Evolutionary conservation across 208 protist species (phyloP).

Genomic region (Porcisia hertigi): DNA sequence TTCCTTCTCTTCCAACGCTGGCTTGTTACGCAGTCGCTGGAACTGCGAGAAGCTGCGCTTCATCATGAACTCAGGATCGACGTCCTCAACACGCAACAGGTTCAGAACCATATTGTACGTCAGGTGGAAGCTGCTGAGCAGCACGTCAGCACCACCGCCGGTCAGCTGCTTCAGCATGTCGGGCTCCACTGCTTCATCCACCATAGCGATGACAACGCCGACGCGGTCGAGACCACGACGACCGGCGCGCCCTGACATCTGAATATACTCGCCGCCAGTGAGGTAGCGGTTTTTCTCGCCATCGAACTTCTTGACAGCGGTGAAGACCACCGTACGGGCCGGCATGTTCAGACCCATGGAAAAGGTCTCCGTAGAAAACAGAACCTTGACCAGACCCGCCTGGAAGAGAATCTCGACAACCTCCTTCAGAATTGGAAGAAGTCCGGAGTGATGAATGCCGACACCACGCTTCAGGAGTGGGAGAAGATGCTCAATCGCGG

Average conservation of each 20-base stretch:
- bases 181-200: constrained; percentile 97
- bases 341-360: constrained; percentile 99
- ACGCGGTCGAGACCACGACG: constrained; percentile 98
- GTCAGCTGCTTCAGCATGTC: constrained; percentile 93
- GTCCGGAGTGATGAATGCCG: constrained; percentile 99
- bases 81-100: constrained; percentile 97
- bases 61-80: constrained; percentile 98
- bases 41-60: constrained; percentile 98
- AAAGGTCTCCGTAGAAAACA: constrained; percentile 99
- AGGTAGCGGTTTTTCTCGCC: constrained; percentile 96
- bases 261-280: constrained; percentile 98
- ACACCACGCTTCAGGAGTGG: constrained; percentile 97
- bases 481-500: constrained; percentile 94
- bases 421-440: constrained; percentile 99
- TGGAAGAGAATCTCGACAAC: constrained; percentile 99
- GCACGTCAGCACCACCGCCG: constrained; percentile 92
- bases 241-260: constrained; percentile 99
- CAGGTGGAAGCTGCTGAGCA: constrained; percentile 97
- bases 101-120: constrained; percentile 99
- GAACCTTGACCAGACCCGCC: constrained; percentile 97
- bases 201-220: constrained; percentile 98
- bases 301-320: constrained; percentile 98
- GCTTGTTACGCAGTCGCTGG: constrained; percentile 92
- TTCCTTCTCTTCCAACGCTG: constrained; percentile 73
- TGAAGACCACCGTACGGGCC: constrained; percentile 99